phyloP scores from a whole-genome alignment of 1,284 basidiomycete genomes.

The Apiotrichum montevideense region DNA sequence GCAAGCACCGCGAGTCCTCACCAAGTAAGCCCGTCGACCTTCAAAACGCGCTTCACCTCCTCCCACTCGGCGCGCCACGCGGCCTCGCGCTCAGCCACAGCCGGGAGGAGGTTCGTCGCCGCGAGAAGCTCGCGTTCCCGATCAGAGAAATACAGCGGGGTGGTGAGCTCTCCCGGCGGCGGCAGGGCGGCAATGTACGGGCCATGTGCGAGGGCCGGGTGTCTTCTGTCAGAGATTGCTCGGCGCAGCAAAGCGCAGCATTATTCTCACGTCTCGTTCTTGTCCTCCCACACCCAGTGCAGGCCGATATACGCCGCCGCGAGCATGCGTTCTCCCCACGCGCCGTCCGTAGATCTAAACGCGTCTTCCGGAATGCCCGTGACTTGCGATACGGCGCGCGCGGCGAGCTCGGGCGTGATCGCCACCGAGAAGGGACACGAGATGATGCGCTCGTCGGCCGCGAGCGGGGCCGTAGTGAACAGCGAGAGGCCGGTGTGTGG shows the following conservation, averaged over 20 bases:
- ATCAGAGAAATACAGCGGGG: constrained; percentile 65
- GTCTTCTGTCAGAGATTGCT: constrained; percentile 8
- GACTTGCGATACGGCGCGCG: constrained; percentile 49
- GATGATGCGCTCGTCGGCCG: constrained; percentile 56
- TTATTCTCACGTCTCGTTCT: background rate
- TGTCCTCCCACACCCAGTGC: constrained; percentile 56
- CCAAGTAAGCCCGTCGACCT: constrained; percentile 61
- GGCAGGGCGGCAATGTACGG: constrained; percentile 68
- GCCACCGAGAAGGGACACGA: constrained; percentile 68
- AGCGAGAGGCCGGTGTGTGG: constrained; percentile 56
- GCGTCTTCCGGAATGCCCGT: constrained; percentile 17
- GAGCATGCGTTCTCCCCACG: constrained; percentile 64
- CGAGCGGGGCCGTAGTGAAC: constrained; percentile 53
- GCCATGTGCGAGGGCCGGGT: constrained; percentile 45
- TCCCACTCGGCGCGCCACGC: constrained; percentile 60
- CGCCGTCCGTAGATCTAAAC: constrained; percentile 23
- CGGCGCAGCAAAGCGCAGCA: too few species aligned
- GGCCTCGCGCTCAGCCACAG: constrained; percentile 58
- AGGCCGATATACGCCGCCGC: constrained; percentile 64
- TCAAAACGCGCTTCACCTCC: constrained; percentile 44
- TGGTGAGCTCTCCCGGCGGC: constrained; percentile 54
- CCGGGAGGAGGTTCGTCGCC: constrained; percentile 71
- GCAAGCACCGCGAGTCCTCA: constrained; percentile 40
- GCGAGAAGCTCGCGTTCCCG: constrained; percentile 60
- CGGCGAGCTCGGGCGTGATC: constrained; percentile 57